Evolutionary conservation across 768 basidiomycete species (phyloP), one percentile per base, ranked within the genome.

Genomic region (Psilocybe azurescens): DNA sequence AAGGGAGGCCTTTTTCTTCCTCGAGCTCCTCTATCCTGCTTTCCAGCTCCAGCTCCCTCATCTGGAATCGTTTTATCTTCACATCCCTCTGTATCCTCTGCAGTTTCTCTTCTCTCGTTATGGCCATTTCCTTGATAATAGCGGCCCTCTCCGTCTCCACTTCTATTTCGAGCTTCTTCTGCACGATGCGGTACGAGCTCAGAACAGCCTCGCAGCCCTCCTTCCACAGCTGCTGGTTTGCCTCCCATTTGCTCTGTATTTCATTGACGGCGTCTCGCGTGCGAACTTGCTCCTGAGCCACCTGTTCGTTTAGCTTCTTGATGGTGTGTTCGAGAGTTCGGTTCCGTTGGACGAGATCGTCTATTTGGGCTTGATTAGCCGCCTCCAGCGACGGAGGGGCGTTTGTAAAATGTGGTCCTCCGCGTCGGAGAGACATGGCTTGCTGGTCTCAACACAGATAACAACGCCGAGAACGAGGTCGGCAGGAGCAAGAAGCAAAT

Each of bases 301-400:
- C 67, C 46, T 86, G 83, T 24, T 83, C 81, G 14, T 75, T 69
- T 38, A 91, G 81, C 48, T 82, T 84, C 66, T 83, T 83, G 72
- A 82, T 81, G 3, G 81, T 82, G 62, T 87, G 83, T 59, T 90
- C 89, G 56, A 90, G 81, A 0, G 83, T 83, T 28, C 86, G 86
- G 68, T 85, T 89, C 63, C 86, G 81, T 64, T 89, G 84, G 2
- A 91, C 88, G 56, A 93, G 84, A 47, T 93, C 89, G 53, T 88
- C 83, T 53, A 93, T 90, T 70, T 92, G 90, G 2, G 80, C 74
- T 61, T 86, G 86, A 70, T 89, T 84, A 3, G 87, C 81, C 28
- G 85, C 79, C 63, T 85, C 84, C 67, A 90, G 78, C 24, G 86
- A 80, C 32, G 78, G 81, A 20, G 70, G 65, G 53, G 66, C 71